phyloP scores from a whole-genome alignment of 2,329 filamentous ascomycete genomes.

The Talaromyces sp. region DNA sequence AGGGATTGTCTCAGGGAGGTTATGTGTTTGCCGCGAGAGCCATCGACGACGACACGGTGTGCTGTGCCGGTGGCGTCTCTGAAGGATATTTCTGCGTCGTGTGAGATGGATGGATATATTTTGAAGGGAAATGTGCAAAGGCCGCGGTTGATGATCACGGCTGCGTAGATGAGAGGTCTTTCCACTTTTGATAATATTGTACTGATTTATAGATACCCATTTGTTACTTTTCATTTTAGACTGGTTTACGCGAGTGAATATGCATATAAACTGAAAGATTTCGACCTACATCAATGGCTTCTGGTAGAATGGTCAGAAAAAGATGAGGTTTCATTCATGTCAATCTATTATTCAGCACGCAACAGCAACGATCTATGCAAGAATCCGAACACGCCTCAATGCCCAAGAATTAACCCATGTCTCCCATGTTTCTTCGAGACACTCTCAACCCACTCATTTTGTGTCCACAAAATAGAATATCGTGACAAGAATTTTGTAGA shows the following conservation, averaged over 20 bases:
- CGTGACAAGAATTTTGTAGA: neutral
- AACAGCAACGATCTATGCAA: slow-evolving; percentile 3
- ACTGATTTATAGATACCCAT: slow-evolving; percentile 12
- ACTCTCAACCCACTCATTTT: neutral
- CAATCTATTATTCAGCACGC: slow-evolving; percentile 2
- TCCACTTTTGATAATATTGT: neutral
- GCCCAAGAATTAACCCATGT: neutral
- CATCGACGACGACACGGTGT: neutral
- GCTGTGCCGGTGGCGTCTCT: neutral
- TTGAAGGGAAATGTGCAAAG: neutral
- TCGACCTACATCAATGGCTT: neutral
- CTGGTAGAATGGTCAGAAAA: too few relatives aligned
- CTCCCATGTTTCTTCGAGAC: neutral
- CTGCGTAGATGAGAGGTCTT: slow-evolving; percentile 20
- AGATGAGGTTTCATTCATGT: neutral
- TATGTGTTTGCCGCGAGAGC: slow-evolving; percentile 25
- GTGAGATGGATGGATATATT: neutral
- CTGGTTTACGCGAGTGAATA: neutral
- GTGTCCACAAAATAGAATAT: neutral
- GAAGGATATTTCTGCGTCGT: neutral
- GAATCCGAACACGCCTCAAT: slow-evolving; percentile 6
- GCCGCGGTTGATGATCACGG: slow-evolving; percentile 30
- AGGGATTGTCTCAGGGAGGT: slow-evolving; percentile 27
- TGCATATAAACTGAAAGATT: neutral
- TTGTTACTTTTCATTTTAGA: neutral